Evolutionary conservation across 345 rosid species (phyloP).

Genomic region (Microcos paniculata): DNA sequence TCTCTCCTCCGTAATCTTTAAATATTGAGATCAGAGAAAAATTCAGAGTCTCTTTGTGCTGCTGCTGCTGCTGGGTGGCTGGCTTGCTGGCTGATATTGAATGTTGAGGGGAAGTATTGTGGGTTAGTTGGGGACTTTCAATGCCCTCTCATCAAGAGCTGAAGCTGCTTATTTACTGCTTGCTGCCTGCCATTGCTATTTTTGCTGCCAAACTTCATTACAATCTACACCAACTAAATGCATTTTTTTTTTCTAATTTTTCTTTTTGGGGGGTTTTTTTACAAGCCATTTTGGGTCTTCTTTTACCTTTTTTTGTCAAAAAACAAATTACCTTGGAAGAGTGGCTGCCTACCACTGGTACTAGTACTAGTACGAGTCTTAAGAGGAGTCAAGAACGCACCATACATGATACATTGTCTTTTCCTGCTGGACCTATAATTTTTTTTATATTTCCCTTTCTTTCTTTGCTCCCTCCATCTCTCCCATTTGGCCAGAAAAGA

Average conservation of each 20-base stretch:
- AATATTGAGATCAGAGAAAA: slow-evolving; percentile 40
- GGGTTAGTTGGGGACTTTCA: slow-evolving; percentile 53
- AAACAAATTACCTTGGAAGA: slow-evolving; percentile 21
- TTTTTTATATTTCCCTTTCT: slow-evolving; percentile 8
- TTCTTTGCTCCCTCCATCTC: not conserved
- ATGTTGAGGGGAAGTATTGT: slow-evolving; percentile 33
- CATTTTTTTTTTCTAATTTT: not conserved
- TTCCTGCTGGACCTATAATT: slow-evolving; percentile 18
- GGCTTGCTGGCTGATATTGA: too few species aligned
- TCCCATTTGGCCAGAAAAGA: not conserved
- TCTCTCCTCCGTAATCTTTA: slow-evolving; percentile 39
- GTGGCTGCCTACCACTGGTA: not conserved
- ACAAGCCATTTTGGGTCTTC: slow-evolving; percentile 21
- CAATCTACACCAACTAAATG: slow-evolving; percentile 39
- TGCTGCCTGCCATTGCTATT: slow-evolving; percentile 29
- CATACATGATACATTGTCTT: slow-evolving; percentile 59
- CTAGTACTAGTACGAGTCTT: not conserved
- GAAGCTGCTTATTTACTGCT: slow-evolving; percentile 36
- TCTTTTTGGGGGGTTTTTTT: slow-evolving; percentile 7
- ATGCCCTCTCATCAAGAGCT: slow-evolving; percentile 46
- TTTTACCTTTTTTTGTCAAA: slow-evolving; percentile 4
- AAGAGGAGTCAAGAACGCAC: slow-evolving; percentile 96
- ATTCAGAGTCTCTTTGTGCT: slow-evolving; percentile 32
- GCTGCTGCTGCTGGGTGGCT: slow-evolving; percentile 10
- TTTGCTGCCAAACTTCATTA: slow-evolving; percentile 42